Conservation (phyloP, 1,284 basidiomycete species). For the Heterobasidion occidentale region DNA sequence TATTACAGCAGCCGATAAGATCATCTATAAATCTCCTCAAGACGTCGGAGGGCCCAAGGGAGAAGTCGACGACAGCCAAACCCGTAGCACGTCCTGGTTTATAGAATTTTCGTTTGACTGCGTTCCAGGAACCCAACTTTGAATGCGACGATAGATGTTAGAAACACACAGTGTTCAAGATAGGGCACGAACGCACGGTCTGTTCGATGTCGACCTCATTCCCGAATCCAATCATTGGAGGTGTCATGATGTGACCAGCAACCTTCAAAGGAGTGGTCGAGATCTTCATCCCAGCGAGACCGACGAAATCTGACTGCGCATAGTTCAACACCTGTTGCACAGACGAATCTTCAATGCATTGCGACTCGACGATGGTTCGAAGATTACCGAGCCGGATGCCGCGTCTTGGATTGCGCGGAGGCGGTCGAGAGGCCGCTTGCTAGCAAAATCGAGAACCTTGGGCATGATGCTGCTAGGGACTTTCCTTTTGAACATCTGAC, state of each 20-base stretch:
- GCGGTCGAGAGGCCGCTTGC: conserved; percentile 29
- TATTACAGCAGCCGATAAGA: too few relatives aligned
- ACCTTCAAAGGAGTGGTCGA: conserved; percentile 16
- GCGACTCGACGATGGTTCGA: not conserved
- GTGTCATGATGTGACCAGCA: conserved; percentile 17
- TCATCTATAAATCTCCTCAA: too few relatives aligned
- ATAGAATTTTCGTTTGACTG: conserved; percentile 16
- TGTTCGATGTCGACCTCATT: not conserved
- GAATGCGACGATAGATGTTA: not conserved
- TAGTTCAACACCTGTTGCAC: conserved; percentile 21
- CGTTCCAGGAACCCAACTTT: conserved; percentile 25
- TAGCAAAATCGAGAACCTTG: conserved; percentile 35
- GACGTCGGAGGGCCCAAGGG: not conserved
- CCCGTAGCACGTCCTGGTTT: conserved; percentile 9
- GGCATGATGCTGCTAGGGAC: conserved; percentile 28
- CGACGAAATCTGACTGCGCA: conserved; percentile 23
- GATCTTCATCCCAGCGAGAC: conserved; percentile 23
- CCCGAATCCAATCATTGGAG: conserved; percentile 19
- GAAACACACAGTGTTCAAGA: not conserved
- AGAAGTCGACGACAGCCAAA: conserved; percentile 18
- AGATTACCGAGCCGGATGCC: conserved; percentile 16
- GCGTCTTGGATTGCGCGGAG: conserved; percentile 26
- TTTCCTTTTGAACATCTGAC: conserved; percentile 41
- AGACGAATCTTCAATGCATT: not conserved
- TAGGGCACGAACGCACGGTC: conserved; percentile 6